Base-by-base conservation (phyloP, 2,329 filamentous ascomycete genomes). In the Tympanopsis confertula region DNA sequence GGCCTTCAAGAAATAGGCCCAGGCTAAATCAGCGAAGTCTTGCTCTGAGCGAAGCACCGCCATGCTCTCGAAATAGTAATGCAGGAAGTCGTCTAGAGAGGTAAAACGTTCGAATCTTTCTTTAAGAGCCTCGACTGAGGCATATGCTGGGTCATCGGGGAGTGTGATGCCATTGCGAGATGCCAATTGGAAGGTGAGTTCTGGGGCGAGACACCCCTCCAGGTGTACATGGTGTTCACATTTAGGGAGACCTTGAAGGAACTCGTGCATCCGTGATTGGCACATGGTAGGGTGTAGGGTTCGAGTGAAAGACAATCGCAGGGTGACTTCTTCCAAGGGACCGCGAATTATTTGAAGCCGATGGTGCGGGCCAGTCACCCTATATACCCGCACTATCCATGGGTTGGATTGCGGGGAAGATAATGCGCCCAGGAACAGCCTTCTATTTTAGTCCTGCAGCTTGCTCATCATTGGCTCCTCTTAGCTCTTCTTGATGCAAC, bases 181-280 rank as follows among this genome's bases (percentile, higher is more conserved):
- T 4, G 84, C 79, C 4, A 89, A 73, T 20, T 64, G 51, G 62
- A 87, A 88, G 43, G 87, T 72, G 28, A 86, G 65, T 39, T 68
- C 61, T 1, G 83, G 81, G 29, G 78, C 76, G 26, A 89, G 68
- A 12, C 80, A 79, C 39, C 84, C 84, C 57, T 88, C 83, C 22
- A 89, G 68, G 53, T 89, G 84, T 38, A 88, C 71, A 58, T 88
- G 84, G 52, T 87, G 83, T 55, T 89, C 84, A 59, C 79, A 84
- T 64, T 88, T 88, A 44, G 83, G 83, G 20, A 88, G 69, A 20
- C 68, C 68, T 37, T 62, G 57, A 26, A 87, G 66, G 53, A 85
- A 76, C 30, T 63, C 54, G 57, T 78, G 74, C 37, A 75, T 56
- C 13, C 59, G 48, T 24, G 62, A 59, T 48, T 71, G 61, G 56